Base-by-base conservation (phyloP, 495 filamentous ascomycete genomes). In the Hypoxylon fuscum region DNA sequence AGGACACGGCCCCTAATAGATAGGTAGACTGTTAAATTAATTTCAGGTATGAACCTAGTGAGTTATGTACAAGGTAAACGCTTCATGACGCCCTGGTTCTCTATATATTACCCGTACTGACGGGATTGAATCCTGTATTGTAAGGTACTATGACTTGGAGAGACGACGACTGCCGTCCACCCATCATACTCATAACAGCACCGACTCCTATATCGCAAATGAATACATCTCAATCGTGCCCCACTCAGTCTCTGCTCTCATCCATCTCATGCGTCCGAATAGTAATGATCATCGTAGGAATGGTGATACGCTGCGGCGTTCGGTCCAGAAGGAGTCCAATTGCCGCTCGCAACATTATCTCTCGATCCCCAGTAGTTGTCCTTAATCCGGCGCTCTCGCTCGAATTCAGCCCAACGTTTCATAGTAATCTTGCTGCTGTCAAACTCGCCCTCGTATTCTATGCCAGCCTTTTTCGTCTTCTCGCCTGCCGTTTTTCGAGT, bases 361-460 rank as follows among this genome's bases (percentile, higher is more conserved):
- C 68, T 75, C 15, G 79, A 79, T 27, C 72, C 75, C 79, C 79
- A 82, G 68, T 81, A 80, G 57, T 72, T 77, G 59, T 70, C 69
- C 50, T 64, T 70, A 22, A 68, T 59, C 17, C 79, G 63, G 31
- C 77, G 74, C 56, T 82, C 79, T 35, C 79, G 77, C 79, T 98
- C 95, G 72, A 98, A 98, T 77, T 98, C 95, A 43, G 88, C 90
- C 95, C 95, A 98, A 55, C 93, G 75, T 81, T 95, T 96, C 94
- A 98, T 97, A 32, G 94, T 97, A 68, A 98, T 98, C 85, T 96
- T 95, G 71, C 88, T 93, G 72, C 90, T 95, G 69, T 98, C 94
- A 74, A 98, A 98, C 75, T 97, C 94, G 55, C 96, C 96, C 77
- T 98, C 93, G 54, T 88, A 89, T 62, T 92, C 91, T 23, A 90